Base-by-base conservation (phyloP, 495 filamentous ascomycete species). In the Neurospora sp. region DNA sequence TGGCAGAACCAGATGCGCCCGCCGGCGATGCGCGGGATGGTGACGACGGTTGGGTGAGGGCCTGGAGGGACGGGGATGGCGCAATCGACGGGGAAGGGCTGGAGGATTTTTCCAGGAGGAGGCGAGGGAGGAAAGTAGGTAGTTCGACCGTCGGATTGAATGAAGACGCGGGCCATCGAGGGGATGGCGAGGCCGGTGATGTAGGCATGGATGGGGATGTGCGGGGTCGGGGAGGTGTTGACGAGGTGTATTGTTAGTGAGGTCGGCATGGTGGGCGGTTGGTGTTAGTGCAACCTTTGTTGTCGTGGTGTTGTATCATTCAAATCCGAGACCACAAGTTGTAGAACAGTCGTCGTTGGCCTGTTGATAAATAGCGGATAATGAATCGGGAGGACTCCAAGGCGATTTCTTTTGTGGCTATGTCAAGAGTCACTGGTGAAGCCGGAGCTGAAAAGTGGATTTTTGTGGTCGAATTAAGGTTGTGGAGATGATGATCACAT, bases 1-100 rank as follows among this genome's bases (percentile, higher is more conserved):
- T 69, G 72, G 3, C 88, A 88, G 78, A 94, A 91, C 89, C 91
- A 94, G 79, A 93, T 86, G 72, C 91, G 82, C 1, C 86, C 91
- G 46, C 91, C 91, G 40, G 89, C 90, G 14, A 92, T 84, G 73
- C 90, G 91, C 4, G 92, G 92, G 72, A 94, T 91, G 1, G 85
- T 90, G 18, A 90, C 84, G 8, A 84, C 86, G 9, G 86, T 88
- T 16, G 54, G 54, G 27, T 66, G 14, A 76, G 83, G 86, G 3
- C 91, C 92, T 3, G 88, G 85, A 11, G 83, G 75, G 14, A 95
- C 86, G 0, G 85, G 84, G 73, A 95, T 94, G 39, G 91, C 91
- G 79, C 87, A 90, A 79, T 93, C 85, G 39, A 83, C 81, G 9
- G 84, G 77, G 2, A 94, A 81, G 1, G 87, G 84, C n/a, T 84